Evolutionary conservation across 2,329 filamentous ascomycete species (phyloP), one percentile per base, ranked within the genome.

Genomic region (Penicillium sp.): DNA sequence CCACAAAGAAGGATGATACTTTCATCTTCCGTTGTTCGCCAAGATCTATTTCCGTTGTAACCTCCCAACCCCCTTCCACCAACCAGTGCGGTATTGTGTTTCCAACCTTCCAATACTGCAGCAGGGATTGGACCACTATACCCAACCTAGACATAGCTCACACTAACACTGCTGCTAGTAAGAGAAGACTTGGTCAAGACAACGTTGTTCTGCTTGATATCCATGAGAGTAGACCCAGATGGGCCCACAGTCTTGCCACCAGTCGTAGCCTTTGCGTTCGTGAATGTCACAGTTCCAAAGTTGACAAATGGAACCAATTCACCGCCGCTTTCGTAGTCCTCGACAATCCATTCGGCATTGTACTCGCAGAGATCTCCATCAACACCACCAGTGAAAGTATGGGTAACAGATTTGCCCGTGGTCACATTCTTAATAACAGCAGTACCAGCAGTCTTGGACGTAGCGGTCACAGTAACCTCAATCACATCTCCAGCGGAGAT

Each of bases 341-440:
- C 82, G 9, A 84, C 81, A 60, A 85, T 84, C 82, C 82, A 85
- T 67, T 85, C 82, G n/a, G 82, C 83, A 54, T 83, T 83, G 59
- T 74, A 76, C 70, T 81, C 73, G 68, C 81, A 81, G 5, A 84
- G 76, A 7, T 53, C 40, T 5, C 68, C 69, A 16, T 69, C 71
- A 1, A 65, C 66, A 52, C 78, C 67, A 56, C 67, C 69, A 41
- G 26, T 53, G 73, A 84, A 80, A 2, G 68, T 75, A 67, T 85
- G 79, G 9, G 73, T 75, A 37, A 82, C 80, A 7, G 66, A 73
- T 63, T 79, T 68, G 54, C 80, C 80, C 1, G 76, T 83, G 31
- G 72, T 73, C 55, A 75, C 57, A 68, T 84, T 84, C 59, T 80
- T 68, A 41, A 82, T 65, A 19, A 61, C 71, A 12, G 77, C 75